Evolutionary conservation across 2,329 filamentous ascomycete species (phyloP).

Genomic region (Aspergillus pseudotamarii): DNA sequence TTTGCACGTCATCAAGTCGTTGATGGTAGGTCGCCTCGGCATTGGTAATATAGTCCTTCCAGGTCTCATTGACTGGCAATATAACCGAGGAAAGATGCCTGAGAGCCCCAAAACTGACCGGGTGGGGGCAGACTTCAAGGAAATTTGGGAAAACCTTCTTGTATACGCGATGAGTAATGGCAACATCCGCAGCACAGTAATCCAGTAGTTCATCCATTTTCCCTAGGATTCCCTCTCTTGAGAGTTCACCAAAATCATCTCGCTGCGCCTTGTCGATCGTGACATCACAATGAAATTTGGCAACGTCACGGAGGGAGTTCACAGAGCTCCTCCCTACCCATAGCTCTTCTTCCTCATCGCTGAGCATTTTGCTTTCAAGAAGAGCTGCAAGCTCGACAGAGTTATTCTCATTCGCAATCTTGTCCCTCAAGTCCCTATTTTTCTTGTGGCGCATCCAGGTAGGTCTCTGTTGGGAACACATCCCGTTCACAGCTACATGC

Average conservation of each 20-base stretch:
- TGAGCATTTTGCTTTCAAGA: slow-evolving; percentile 66
- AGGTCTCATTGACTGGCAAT: slow-evolving; percentile 82
- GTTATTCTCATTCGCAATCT: slow-evolving; percentile 71
- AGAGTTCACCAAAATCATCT: slow-evolving; percentile 82
- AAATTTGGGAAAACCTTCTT: slow-evolving; percentile 91
- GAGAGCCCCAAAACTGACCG: slow-evolving; percentile 93
- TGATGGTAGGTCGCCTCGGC: slow-evolving; percentile 82
- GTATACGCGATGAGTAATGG: slow-evolving; percentile 91
- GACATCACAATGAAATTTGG: slow-evolving; percentile 91
- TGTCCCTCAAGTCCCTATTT: slow-evolving; percentile 79
- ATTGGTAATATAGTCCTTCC: slow-evolving; percentile 81
- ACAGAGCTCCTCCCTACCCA: slow-evolving; percentile 95
- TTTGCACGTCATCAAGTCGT: slow-evolving; percentile 75
- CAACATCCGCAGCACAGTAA: slow-evolving; percentile 94
- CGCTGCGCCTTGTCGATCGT: slow-evolving; percentile 87
- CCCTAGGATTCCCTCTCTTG: slow-evolving; percentile 68
- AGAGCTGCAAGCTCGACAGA: slow-evolving; percentile 72
- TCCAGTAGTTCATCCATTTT: slow-evolving; percentile 82
- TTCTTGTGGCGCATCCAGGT: slow-evolving; percentile 98
- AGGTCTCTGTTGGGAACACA: slow-evolving; percentile 95
- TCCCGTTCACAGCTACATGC: slow-evolving; percentile 96
- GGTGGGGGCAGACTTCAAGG: slow-evolving; percentile 86
- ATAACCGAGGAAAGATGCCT: slow-evolving; percentile 93
- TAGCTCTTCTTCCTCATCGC: slow-evolving; percentile 86
- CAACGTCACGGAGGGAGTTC: slow-evolving; percentile 93